phyloP scores from a whole-genome alignment of 2,329 filamentous ascomycete species.

The Beauveria pseudobassiana region DNA sequence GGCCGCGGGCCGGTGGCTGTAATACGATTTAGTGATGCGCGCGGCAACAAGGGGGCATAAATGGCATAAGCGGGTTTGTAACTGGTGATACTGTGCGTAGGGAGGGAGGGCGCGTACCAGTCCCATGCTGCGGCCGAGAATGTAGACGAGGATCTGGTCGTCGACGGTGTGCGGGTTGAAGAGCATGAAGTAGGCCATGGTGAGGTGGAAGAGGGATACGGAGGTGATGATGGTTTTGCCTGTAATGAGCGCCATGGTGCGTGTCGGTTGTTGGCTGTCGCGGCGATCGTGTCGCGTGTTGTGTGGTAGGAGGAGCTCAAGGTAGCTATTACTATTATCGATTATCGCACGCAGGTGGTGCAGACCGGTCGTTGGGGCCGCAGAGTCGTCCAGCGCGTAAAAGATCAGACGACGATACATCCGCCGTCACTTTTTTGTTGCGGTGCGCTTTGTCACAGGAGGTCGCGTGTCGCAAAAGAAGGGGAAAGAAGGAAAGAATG shows the following conservation, averaged over 20 bases:
- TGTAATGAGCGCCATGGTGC: slow-evolving; percentile 70
- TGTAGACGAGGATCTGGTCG: slow-evolving; percentile 71
- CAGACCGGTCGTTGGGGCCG: neutral
- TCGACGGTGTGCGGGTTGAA: slow-evolving; percentile 63
- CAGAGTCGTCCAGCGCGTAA: neutral
- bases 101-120: slow-evolving; percentile 46
- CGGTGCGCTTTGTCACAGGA: neutral
- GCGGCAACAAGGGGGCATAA: neutral
- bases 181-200: slow-evolving; percentile 76
- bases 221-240: slow-evolving; percentile 73
- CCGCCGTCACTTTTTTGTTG: neutral
- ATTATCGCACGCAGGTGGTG: neutral
- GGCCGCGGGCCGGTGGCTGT: slow-evolving; percentile 58
- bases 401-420: neutral
- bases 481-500: neutral
- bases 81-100: neutral
- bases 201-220: slow-evolving; percentile 77
- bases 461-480: neutral
- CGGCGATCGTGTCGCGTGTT: neutral
- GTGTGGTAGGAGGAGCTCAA: too few species aligned
- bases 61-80: neutral
- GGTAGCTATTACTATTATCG: neutral
- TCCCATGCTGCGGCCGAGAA: slow-evolving; percentile 77
- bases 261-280: neutral
- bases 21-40: neutral